A percentile compares a stretch with the other conserved stretches of the same genome.
phyloP scores from a whole-genome alignment of 768 basidiomycete species.

The Coprinopsis strossmayeri region DNA sequence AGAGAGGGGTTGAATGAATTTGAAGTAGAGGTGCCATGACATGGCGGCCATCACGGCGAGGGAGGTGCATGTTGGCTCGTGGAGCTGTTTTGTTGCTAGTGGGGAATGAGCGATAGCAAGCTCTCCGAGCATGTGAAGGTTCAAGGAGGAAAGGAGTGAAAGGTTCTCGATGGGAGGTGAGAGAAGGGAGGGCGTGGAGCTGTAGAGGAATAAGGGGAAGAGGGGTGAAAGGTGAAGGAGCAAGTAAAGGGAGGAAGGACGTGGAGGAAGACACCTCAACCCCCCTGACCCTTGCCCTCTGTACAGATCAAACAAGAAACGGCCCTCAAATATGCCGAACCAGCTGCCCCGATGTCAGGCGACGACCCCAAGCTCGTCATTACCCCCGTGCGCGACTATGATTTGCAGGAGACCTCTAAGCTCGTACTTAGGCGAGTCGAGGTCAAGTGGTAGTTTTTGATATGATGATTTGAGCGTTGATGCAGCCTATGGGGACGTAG shows the following conservation, averaged over 20 bases:
- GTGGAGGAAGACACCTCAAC: not conserved
- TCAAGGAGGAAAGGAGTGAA: no score
- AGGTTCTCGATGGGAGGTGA: constrained; percentile 60
- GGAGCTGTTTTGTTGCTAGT: no score
- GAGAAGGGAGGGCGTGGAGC: not conserved
- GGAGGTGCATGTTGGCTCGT: constrained; percentile 65
- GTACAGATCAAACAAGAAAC: constrained; percentile 86
- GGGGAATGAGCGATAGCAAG: no score
- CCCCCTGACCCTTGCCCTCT: not conserved
- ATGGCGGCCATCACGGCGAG: constrained; percentile 88
- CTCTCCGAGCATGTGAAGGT: no score
- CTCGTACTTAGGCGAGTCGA: constrained; percentile 64
- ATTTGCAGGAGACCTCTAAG: constrained; percentile 84
- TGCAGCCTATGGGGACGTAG: constrained; percentile 82
- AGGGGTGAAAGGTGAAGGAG: no score
- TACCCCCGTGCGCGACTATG: constrained; percentile 93
- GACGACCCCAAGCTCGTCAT: constrained; percentile 64
- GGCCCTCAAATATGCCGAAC: constrained; percentile 93
- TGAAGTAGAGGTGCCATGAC: constrained; percentile 90
- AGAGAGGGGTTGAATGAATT: constrained; percentile 95
- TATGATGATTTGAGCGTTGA: constrained; percentile 62
- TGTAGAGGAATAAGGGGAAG: not conserved
- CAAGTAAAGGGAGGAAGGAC: not conserved
- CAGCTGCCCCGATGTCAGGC: constrained; percentile 66
- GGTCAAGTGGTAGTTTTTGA: constrained; percentile 76